These are phyloP conservation scores for Sarocladium strictum DNA, from an alignment of 2,329 filamentous ascomycete genomes.

Conservation along the genomic window DNA sequence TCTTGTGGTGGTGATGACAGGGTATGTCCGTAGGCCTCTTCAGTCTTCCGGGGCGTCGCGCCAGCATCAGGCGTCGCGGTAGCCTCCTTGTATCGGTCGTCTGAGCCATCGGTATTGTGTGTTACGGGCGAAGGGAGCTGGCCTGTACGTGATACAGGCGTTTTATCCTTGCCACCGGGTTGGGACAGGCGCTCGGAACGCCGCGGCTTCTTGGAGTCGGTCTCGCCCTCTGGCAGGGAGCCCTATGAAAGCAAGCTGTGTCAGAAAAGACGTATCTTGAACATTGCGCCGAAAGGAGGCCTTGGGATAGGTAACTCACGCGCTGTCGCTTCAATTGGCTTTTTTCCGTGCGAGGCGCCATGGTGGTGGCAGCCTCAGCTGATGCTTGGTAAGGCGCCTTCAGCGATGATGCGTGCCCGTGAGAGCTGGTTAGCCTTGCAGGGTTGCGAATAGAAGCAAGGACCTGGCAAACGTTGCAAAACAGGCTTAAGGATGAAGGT, in stretches of 20 bases:
- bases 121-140: slow-evolving; percentile 81
- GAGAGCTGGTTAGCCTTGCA: not conserved
- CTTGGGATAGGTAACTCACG: slow-evolving; percentile 46
- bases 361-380: slow-evolving; percentile 24
- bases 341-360: slow-evolving; percentile 63
- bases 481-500: no score
- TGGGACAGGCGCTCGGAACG: slow-evolving; percentile 67
- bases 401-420: not conserved
- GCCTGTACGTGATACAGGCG: slow-evolving; percentile 55
- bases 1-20: slow-evolving; percentile 60
- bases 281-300: not conserved
- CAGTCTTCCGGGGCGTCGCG: slow-evolving; percentile 42
- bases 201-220: slow-evolving; percentile 77
- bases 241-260: slow-evolving; percentile 41
- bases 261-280: not conserved
- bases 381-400: not conserved
- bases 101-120: slow-evolving; percentile 52
- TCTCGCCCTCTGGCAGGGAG: slow-evolving; percentile 57
- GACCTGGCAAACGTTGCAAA: no score
- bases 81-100: slow-evolving; percentile 56
- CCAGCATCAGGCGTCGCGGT: slow-evolving; percentile 65
- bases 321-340: slow-evolving; percentile 79
- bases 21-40: slow-evolving; percentile 39
- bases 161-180: slow-evolving; percentile 41
- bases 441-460: not conserved